Conservation (phyloP, 1,139 yeast species). For the Torulaspora pretoriensis region DNA sequence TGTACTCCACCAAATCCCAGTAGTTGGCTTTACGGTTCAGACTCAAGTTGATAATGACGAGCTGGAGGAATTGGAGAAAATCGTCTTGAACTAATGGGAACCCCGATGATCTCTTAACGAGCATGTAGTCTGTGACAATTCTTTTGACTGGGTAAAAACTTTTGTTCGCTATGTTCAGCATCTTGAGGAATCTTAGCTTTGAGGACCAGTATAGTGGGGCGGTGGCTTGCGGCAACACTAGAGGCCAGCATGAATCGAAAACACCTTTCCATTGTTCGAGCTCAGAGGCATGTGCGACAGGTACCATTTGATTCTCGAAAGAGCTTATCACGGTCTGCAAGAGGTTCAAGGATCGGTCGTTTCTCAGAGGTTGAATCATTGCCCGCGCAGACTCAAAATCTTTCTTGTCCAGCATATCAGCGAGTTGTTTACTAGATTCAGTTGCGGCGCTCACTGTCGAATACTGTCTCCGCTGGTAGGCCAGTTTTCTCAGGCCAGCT, state of each 20-base stretch:
- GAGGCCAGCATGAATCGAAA: slow-evolving; percentile 27
- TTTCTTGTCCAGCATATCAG: slow-evolving; percentile 11
- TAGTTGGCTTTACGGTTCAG: slow-evolving; percentile 6
- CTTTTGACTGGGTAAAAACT: slow-evolving; percentile 9
- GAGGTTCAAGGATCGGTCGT: slow-evolving; percentile 3
- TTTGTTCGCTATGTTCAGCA: slow-evolving; percentile 17
- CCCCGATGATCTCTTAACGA: slow-evolving; percentile 23
- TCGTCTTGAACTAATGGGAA: slow-evolving; percentile 22
- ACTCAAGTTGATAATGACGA: slow-evolving; percentile 10
- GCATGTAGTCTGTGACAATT: slow-evolving; percentile 22
- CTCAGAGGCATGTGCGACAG: slow-evolving; percentile 7
- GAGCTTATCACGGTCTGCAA: slow-evolving; percentile 11
- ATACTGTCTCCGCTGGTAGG: slow-evolving; percentile 29
- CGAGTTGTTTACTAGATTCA: slow-evolving; percentile 3
- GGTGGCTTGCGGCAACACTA: slow-evolving; percentile 12
- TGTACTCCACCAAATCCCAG: slow-evolving; percentile 18
- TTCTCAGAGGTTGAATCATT: slow-evolving; percentile 2
- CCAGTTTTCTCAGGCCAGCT: slow-evolving; percentile 29
- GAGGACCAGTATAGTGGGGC: slow-evolving; percentile 21
- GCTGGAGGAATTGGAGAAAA: slow-evolving; percentile 20
- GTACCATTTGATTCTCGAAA: slow-evolving; percentile 6
- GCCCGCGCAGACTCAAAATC: slow-evolving; percentile 15
- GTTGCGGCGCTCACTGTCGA: slow-evolving; percentile 14
- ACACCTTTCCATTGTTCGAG: slow-evolving; percentile 17
- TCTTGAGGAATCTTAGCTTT: slow-evolving; percentile 18